These are phyloP conservation scores for Luzula sylvatica DNA, from an alignment of 176 grass and related monocot genomes.

Conservation along the genomic window DNA sequence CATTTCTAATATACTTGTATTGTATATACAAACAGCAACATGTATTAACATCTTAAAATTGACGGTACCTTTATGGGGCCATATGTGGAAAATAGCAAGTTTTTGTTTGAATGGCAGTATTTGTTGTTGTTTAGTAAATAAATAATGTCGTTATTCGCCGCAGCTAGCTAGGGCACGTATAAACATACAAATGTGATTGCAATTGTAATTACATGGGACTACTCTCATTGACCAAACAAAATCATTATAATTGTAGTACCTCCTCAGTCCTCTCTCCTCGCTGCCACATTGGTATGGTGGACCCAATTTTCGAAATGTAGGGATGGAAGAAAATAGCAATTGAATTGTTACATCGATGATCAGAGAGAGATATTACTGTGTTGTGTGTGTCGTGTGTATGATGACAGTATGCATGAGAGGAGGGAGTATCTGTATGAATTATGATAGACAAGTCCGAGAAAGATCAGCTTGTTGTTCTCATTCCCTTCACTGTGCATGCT, in stretches of 20 bases:
- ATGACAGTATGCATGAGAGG: too few relatives aligned
- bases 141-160: slow-evolving; percentile 24
- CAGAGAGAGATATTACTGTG: too few relatives aligned
- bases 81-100: too few relatives aligned
- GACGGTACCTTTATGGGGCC: too few relatives aligned
- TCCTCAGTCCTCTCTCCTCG: not conserved
- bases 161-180: slow-evolving; percentile 8
- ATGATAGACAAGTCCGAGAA: slow-evolving; percentile 12
- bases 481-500: slow-evolving; percentile 17
- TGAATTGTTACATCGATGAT: slow-evolving; percentile 17
- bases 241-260: not conserved
- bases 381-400: too few relatives aligned
- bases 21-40: too few relatives aligned
- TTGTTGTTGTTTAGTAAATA: not conserved
- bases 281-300: not conserved
- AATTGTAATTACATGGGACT: not conserved
- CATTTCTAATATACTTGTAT: too few relatives aligned
- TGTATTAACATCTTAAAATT: too few relatives aligned
- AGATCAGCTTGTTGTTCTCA: slow-evolving; percentile 16
- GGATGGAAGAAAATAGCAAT: not conserved
- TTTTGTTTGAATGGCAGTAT: not conserved
- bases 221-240: slow-evolving; percentile 7
- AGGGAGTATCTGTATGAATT: too few relatives aligned
- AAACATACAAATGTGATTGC: not conserved
- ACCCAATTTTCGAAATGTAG: not conserved